These are phyloP conservation scores for Termitomyces sp. DNA, from an alignment of 768 basidiomycete species.

Conservation along the genomic window DNA sequence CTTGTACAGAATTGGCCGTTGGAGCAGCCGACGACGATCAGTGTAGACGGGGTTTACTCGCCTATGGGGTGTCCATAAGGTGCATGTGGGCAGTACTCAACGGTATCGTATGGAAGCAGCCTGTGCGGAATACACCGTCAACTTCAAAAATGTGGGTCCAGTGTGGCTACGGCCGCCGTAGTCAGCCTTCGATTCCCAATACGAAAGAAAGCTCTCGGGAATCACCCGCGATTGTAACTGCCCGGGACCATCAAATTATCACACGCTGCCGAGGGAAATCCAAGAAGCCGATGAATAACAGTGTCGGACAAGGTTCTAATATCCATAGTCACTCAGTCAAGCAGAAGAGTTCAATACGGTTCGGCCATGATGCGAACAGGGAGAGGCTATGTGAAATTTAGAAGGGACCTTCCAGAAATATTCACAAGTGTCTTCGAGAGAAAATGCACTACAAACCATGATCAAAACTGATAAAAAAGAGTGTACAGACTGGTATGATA, in stretches of 20 bases:
- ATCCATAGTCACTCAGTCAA: not conserved
- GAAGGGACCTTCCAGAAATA: not conserved
- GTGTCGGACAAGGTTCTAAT: not conserved
- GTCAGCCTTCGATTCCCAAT: not conserved
- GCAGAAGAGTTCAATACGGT: too few species aligned
- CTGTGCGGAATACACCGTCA: not conserved
- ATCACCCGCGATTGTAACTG: not conserved
- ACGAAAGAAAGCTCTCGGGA: not conserved
- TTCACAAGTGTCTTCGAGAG: not conserved
- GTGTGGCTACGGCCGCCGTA: not conserved
- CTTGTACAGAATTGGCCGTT: not conserved
- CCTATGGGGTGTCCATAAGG: too few species aligned
- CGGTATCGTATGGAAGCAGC: not conserved
- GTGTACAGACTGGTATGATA: not conserved
- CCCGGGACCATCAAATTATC: not conserved
- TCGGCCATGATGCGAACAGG: not conserved
- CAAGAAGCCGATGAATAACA: not conserved
- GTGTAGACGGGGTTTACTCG: too few species aligned
- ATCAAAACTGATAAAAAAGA: not conserved
- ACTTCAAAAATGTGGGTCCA: not conserved
- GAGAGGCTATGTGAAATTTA: not conserved
- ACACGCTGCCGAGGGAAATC: not conserved
- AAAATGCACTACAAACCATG: too few species aligned
- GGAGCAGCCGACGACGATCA: not conserved
- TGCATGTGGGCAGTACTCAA: not conserved